Evolutionary conservation across 139 green algal genomes (phyloP), one percentile per base, ranked within the genome.

Genomic region (Marvania coccoides): DNA sequence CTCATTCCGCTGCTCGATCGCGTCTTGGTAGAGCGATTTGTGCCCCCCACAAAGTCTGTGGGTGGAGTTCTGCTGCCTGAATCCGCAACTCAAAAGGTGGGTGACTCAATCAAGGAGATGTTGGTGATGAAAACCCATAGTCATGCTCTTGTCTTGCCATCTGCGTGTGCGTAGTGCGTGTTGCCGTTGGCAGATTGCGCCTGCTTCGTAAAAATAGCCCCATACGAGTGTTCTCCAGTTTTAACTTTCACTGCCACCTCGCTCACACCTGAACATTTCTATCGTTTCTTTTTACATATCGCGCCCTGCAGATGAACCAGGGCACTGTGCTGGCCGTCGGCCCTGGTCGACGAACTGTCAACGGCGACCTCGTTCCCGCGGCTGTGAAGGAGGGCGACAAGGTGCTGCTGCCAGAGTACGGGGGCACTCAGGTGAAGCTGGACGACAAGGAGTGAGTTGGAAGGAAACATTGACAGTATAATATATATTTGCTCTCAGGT

Each of bases 381-480:
- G 63, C 46, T 29, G 86, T 97, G 0, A 94, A 94, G 73, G 90
- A 92, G 67, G 94, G 94, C 3, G 92, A 99, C 81, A 94, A 83
- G 45, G 94, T 99, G 33, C 65, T 99, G 64, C 84, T 99, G 39
- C 94, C 94, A 36, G 94, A 98, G 63, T 99, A 94, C 69, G 94
- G 94, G 5, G 94, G 94, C 51, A 83, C 62, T 30, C 55, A 78
- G 15, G 68, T 99, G 10, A 98, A 98, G 83, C 78, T 99, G 39
- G 85, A 88, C 13, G 86, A 86, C 15, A 96, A 97, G 58, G 92
- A 98, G 86, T 97, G 72, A 90, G 90, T 84, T 0, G 0, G 19
- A 28, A 51, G 19, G 19, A 28, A n/a, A n/a, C n/a, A n/a, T n/a
- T n/a, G n/a, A n/a, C n/a, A n/a, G n/a, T n/a, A n/a, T n/a, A n/a